Evolutionary conservation across 371 early-diverging fungal genomes (phyloP), one percentile per base, ranked within the genome.

Genomic region (Rhizomucor pusillus): DNA sequence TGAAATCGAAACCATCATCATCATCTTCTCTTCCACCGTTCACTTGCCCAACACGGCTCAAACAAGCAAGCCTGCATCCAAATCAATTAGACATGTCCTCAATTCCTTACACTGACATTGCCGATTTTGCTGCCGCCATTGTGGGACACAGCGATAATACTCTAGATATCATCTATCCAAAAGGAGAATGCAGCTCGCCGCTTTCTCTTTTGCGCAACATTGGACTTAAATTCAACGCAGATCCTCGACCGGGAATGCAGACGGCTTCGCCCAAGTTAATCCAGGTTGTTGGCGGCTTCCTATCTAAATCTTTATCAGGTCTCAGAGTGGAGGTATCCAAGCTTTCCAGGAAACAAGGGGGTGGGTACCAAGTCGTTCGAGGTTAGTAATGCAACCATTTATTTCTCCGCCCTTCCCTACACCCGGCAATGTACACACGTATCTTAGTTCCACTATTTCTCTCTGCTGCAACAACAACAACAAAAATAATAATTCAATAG

Each of bases 221-320:
- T 46, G 61, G 65, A 12, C 43, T 71, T 1, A 67, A 65, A 0
- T 77, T 77, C 60, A 66, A 65, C 12, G 51, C 43, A 10, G 25
- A 49, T 5, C 29, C 43, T n/a, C 56, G 57, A 22, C n/a, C n/a
- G 6, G 29, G 16, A 9, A 34, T 55, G 37, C 54, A 40, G 5
- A 18, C 44, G 25, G 46, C 39, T 12, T 47, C 69, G 0, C 69
- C 67, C 11, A 63, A 53, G 10, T 22, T 77, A 6, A 51, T 74
- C 6, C 62, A 77, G 41, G 12, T 73, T n/a, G 36, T 74, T n/a
- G 70, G 75, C 18, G 82, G 82, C 1, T 65, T 80, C 22, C 54
- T 79, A 14, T 54, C 68, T 7, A 75, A 66, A 51, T 74, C 74
- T 1, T 58, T 86, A 5, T 61, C 72, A 24, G 83, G 82, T 0